Base-by-base conservation (phyloP, 2,329 filamentous ascomycete species). In the Chaetomium globosum region DNA sequence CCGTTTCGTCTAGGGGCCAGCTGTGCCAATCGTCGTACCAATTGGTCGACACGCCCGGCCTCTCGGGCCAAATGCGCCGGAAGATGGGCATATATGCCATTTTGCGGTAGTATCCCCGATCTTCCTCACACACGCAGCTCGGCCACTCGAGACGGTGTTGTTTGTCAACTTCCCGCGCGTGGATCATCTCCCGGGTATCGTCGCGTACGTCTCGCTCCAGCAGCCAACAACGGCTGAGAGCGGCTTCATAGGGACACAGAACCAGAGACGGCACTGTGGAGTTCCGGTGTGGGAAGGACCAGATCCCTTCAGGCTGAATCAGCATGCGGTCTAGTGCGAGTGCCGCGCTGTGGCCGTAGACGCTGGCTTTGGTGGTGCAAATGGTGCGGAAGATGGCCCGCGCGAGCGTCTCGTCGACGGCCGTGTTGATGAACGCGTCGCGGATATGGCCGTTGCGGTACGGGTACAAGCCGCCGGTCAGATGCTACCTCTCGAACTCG, bases 361-460 rank as follows among this genome's bases (percentile, higher is more conserved):
- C 19, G 28, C 28, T 10, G 16, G 52, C 52, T 36, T 55, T 55
- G 19, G 19, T 31, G 53, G 53, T n/a, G 53, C 53, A 55, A 10
- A 55, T 16, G 8, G 53, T 55, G 19, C 7, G 1, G 28, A 64
- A 64, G 61, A 64, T 64, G 43, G 61, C 16, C 43, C 55, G 61
- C 16, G 61, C 61, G 31, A 64, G 61, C 30, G 46, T 54, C 61
- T 64, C 61, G 61, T 64, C 61, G 31, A 64, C 46, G 33, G 61
- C 61, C 30, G 30, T 59, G 61, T 59, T 64, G 61, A 64, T 26
- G 48, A 64, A 36, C 10, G 48, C 55, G 55, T 64, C 61, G 46
- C 43, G 54, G 13, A 64, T 23, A n/a, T 64, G 55, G 46, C 61
- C 61, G 21, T 48, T 31, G 48, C 61, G 54, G 61, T 55, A 55